Evolutionary conservation across 169 alveolate genomes (phyloP), one percentile per base, ranked within the genome.

Genomic region (Plasmodium adleri): DNA sequence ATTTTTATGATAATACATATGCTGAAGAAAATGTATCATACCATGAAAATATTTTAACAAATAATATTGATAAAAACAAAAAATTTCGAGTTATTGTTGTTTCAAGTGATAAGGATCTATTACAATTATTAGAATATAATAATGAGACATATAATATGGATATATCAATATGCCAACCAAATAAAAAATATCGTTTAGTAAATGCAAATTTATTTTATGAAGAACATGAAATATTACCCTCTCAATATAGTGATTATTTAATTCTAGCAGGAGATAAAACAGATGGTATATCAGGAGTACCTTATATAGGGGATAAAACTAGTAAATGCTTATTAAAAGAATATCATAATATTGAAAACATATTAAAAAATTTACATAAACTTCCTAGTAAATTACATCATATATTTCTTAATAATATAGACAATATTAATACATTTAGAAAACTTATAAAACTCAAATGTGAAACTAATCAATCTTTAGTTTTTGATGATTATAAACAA

Each of bases 241-340:
- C 43, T 56, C 92, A 74, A 20, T 87, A 74, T 50, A 70, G 95
- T 74, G 96, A 94, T 63, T 94, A 94, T 54, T 86, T 94, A 59
- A 94, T 94, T 12, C 74, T 94, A 24, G 95, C 92, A 50, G 96
- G 96, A 39, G 96, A 94, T 75, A 54, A 93, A 32, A 91, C 95
- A 3, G 96, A 94, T 75, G 93, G 93, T 17, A 92, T 94, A 32
- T 92, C 95, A 24, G 96, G 96, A 3, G 88, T 94, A 15, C 92
- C 94, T 88, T 93, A 92, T 67, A 91, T 94, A 20, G 96, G 96
- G n/a, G 95, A 94, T 12, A 92, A 94, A 64, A 94, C 95, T 20
- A 94, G 95, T n/a, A 94, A 94, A 15, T 66, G 71, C 52, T 90
- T 94, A 24, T 89, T 94, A 24, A 87, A 91, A 56, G 92, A 94